A percentile compares a stretch with the other conserved stretches of the same genome.
These are phyloP conservation scores for Typha latifolia DNA, from an alignment of 176 grass and related monocot species.

Conservation along the genomic window DNA sequence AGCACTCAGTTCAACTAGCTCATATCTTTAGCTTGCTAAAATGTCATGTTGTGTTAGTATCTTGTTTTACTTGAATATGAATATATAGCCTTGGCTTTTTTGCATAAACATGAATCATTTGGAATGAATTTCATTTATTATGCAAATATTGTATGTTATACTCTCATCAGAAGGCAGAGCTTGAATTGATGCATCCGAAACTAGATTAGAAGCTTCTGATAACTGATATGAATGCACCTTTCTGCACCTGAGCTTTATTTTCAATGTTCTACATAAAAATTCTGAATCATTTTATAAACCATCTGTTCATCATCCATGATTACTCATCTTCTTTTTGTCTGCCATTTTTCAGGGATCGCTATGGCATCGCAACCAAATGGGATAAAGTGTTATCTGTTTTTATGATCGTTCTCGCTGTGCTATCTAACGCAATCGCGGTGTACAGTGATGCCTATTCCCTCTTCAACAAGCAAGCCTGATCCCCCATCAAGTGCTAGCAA, in stretches of 20 bases:
- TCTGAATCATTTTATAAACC: not conserved
- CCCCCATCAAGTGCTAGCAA: not conserved
- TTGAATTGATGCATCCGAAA: no score
- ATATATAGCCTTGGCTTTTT: not conserved
- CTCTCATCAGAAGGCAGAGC: no score
- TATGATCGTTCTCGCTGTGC: conserved; percentile 77
- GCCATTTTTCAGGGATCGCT: conserved; percentile 45
- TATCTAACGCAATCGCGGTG: conserved; percentile 73
- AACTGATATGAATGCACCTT: no score
- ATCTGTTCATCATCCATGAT: no score
- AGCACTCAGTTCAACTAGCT: not conserved
- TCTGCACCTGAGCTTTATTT: no score
- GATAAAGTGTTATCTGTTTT: conserved; percentile 58
- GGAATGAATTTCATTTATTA: no score
- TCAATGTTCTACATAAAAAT: not conserved
- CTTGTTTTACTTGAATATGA: not conserved
- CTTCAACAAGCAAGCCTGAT: conserved; percentile 38
- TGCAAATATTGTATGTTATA: no score
- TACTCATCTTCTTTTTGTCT: conserved; percentile 18
- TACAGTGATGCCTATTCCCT: conserved; percentile 76
- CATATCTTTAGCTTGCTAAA: no score
- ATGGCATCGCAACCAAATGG: conserved; percentile 58
- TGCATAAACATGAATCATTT: no score
- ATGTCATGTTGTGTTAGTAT: not conserved
- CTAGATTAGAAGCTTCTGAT: no score